A percentile compares a stretch with the other conserved stretches of the same genome.
Conservation (phyloP, 2,329 filamentous ascomycete species). For the Pyricularia pennisetigena region DNA sequence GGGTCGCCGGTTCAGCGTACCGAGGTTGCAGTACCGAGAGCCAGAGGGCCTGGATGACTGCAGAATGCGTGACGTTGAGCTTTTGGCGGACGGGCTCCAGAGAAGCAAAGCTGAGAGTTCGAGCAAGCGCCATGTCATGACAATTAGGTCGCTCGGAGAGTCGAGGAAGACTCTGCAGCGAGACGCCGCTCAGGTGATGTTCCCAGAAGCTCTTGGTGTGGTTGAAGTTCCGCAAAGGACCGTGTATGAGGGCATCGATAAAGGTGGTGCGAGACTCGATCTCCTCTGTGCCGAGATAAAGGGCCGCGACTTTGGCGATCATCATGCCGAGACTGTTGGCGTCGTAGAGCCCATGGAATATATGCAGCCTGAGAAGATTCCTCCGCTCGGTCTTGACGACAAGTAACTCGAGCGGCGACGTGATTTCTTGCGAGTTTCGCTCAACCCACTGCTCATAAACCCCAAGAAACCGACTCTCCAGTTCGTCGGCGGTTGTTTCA, state of each 20-base stretch:
- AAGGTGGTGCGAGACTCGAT: slow-evolving; percentile 38
- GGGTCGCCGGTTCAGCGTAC: slow-evolving; percentile 34
- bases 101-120: slow-evolving; percentile 23
- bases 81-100: slow-evolving; percentile 44
- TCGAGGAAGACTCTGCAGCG: slow-evolving; percentile 9
- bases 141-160: slow-evolving; percentile 7
- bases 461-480: slow-evolving; percentile 14
- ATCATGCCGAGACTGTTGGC: slow-evolving; percentile 67
- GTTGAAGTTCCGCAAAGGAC: slow-evolving; percentile 47
- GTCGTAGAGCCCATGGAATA: slow-evolving; percentile 86
- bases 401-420: slow-evolving; percentile 41
- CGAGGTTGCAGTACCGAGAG: slow-evolving; percentile 47
- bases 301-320: slow-evolving; percentile 43
- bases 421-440: slow-evolving; percentile 37
- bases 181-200: slow-evolving; percentile 34
- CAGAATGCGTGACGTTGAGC: slow-evolving; percentile 68
- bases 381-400: slow-evolving; percentile 19
- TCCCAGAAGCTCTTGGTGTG: slow-evolving; percentile 55
- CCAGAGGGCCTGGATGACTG: slow-evolving; percentile 70
- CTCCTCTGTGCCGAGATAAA: slow-evolving; percentile 30
- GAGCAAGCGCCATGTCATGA: slow-evolving; percentile 13
- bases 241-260: slow-evolving; percentile 55
- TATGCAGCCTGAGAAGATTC: slow-evolving; percentile 46
- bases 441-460: slow-evolving; percentile 41
- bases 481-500: slow-evolving; percentile 13